These are phyloP conservation scores for Magnaporthiopsis poae DNA, from an alignment of 2,329 filamentous ascomycete genomes.

Conservation along the genomic window DNA sequence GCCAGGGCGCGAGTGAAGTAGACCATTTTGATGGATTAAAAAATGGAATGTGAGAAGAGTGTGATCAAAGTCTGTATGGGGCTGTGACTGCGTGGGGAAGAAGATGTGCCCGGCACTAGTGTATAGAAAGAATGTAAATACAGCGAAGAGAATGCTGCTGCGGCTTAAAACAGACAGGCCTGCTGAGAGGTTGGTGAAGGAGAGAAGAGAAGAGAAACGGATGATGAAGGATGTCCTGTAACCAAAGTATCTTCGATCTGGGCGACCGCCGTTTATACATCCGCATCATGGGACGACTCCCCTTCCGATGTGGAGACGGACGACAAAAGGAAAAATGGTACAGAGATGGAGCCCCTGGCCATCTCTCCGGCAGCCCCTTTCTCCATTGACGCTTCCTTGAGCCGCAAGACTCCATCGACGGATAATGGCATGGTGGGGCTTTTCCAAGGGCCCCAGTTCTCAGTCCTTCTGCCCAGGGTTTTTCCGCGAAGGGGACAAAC, in stretches of 20 bases:
- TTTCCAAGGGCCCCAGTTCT: too few relatives aligned
- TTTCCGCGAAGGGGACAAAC: background rate
- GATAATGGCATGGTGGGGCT: background rate
- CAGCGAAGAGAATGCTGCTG: background rate
- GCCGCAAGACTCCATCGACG: background rate
- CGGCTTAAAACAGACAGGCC: background rate
- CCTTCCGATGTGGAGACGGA: background rate
- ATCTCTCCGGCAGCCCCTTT: background rate
- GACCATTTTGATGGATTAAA: background rate
- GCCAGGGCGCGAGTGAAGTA: constrained; percentile 4
- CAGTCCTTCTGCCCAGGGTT: background rate
- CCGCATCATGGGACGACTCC: background rate
- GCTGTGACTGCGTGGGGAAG: background rate
- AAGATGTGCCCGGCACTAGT: background rate
- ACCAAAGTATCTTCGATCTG: background rate
- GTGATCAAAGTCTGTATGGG: background rate
- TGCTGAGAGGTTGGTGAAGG: background rate
- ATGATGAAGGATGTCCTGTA: background rate
- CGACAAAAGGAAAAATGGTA: background rate
- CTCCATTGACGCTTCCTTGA: background rate
- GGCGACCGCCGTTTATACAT: background rate
- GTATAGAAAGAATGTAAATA: background rate
- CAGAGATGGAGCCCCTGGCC: background rate
- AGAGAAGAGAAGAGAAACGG: background rate
- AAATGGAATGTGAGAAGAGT: background rate